Evolutionary conservation across 345 rosid species (phyloP).

Genomic region (Euphorbia lathyris): DNA sequence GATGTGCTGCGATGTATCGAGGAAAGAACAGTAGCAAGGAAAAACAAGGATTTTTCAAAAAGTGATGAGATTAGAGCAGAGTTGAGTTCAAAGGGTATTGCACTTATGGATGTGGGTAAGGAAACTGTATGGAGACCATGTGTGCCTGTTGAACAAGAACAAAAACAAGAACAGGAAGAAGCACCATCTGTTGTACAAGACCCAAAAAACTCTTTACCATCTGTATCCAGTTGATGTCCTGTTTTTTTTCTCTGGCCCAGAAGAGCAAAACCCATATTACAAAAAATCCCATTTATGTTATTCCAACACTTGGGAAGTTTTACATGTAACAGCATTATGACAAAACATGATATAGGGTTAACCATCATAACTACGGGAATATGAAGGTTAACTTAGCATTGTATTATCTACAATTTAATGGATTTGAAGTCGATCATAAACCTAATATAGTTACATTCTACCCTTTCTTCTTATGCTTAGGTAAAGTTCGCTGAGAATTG

Average conservation of each 20-base stretch:
- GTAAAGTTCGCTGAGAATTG: neutral
- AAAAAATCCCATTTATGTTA: conserved; percentile 1
- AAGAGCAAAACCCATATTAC: neutral
- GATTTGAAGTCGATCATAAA: neutral
- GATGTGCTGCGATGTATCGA: conserved; percentile 46
- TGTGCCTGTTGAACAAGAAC: conserved; percentile 32
- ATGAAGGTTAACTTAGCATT: neutral
- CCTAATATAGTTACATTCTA: neutral
- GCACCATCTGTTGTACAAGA: neutral
- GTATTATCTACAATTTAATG: neutral
- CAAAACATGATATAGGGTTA: neutral
- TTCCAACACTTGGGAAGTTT: neutral
- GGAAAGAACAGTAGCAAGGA: conserved; percentile 58
- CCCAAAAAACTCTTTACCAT: neutral
- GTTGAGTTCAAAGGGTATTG: conserved; percentile 62
- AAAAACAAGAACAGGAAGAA: conserved; percentile 14
- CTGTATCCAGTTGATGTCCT: conserved; percentile 6
- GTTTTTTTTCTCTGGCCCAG: neutral
- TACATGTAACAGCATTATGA: neutral
- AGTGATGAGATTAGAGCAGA: conserved; percentile 73
- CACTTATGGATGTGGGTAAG: conserved; percentile 75
- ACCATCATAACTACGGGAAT: neutral
- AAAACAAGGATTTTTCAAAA: conserved; percentile 58
- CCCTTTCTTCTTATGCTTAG: neutral
- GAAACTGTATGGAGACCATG: conserved; percentile 88